phyloP scores from a whole-genome alignment of 495 filamentous ascomycete species.

The Penicillium turbatum region DNA sequence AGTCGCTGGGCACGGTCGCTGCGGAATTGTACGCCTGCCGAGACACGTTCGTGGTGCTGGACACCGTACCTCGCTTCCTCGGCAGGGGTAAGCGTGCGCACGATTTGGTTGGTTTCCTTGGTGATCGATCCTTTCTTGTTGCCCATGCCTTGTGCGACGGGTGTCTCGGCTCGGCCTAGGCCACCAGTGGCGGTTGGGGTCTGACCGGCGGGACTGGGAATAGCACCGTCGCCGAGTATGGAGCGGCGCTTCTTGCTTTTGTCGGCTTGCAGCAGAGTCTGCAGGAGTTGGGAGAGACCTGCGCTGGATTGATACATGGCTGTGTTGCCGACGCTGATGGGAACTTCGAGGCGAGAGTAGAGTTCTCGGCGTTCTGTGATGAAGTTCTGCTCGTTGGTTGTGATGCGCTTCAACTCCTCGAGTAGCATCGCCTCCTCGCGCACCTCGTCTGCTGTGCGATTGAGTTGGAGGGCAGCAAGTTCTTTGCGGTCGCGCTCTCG shows the following conservation, averaged over 20 bases:
- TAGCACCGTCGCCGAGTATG: conserved; percentile 53
- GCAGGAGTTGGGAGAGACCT: conserved; percentile 72
- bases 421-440: conserved; percentile 87
- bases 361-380: conserved; percentile 85
- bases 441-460: conserved; percentile 78
- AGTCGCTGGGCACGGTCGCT: conserved; percentile 79
- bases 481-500: conserved; percentile 76
- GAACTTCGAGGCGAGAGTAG: conserved; percentile 80
- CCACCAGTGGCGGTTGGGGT: conserved; percentile 42
- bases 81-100: conserved; percentile 64
- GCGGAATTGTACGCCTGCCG: conserved; percentile 70
- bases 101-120: conserved; percentile 45
- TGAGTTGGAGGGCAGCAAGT: conserved; percentile 72
- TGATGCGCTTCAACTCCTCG: conserved; percentile 83
- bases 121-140: conserved; percentile 53
- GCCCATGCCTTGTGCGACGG: conserved; percentile 30
- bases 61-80: conserved; percentile 80
- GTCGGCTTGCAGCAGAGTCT: conserved; percentile 72
- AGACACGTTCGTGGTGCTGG: conserved; percentile 78
- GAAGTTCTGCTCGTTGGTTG: conserved; percentile 72
- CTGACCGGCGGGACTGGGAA: conserved; percentile 46
- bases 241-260: conserved; percentile 79
- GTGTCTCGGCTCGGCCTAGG: conserved; percentile 38
- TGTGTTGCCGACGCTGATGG: conserved; percentile 62
- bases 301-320: conserved; percentile 70